Conservation (phyloP, 768 basidiomycete species). For the Amanita subjunquillea region DNA sequence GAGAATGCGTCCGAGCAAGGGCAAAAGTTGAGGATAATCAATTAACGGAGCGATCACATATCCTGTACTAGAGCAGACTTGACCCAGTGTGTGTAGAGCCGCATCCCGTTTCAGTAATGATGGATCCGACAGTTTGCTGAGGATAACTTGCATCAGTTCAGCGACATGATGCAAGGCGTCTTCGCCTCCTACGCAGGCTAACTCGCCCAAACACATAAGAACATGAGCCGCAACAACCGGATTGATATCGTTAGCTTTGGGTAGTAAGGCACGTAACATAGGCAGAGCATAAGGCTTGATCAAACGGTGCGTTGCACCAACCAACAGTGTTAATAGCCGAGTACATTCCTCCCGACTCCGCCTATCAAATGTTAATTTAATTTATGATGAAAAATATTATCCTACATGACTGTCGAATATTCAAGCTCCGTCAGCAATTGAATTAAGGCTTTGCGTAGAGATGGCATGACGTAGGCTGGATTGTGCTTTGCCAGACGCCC, state of each 20-base stretch:
- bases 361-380: constrained; percentile 24
- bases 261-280: constrained; percentile 86
- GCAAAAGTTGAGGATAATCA: constrained; percentile 87
- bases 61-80: constrained; percentile 91
- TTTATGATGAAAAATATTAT: constrained; percentile 1
- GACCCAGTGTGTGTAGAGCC: constrained; percentile 87
- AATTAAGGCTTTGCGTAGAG: constrained; percentile 88
- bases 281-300: constrained; percentile 95
- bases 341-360: constrained; percentile 90
- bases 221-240: constrained; percentile 88
- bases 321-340: constrained; percentile 76
- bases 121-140: constrained; percentile 83
- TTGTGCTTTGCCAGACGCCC: constrained; percentile 92
- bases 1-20: constrained; percentile 74
- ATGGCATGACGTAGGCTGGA: constrained; percentile 98
- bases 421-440: constrained; percentile 95
- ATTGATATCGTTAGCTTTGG: constrained; percentile 79
- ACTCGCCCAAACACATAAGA: constrained; percentile 88
- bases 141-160: constrained; percentile 84
- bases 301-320: constrained; percentile 84
- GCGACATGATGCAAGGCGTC: constrained; percentile 77
- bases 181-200: constrained; percentile 89
- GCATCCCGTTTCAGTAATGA: constrained; percentile 86
- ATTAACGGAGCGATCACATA: constrained; percentile 88
- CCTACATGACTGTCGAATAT: constrained; percentile 77